A percentile compares a stretch with the other conserved stretches of the same genome.
phyloP scores from a whole-genome alignment of 148 eudicot genomes.

The Euryodendron excelsum region DNA sequence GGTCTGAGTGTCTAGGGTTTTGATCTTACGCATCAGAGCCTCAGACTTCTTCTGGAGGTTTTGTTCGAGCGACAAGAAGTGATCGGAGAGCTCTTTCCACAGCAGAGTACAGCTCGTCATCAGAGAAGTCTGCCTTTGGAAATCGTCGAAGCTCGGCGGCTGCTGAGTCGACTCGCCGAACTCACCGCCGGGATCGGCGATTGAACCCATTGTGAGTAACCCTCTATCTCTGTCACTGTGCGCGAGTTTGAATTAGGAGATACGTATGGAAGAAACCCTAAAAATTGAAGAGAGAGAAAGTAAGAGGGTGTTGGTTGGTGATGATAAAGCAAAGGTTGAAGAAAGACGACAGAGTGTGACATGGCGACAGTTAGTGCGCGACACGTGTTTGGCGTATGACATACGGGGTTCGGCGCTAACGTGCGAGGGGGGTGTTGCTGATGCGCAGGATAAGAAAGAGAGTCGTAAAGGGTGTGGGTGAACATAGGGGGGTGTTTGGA shows the following conservation, averaged over 20 bases:
- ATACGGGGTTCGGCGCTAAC: neutral
- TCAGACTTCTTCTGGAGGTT: slow-evolving; percentile 58
- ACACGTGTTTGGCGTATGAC: too few species aligned
- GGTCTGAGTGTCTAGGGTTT: slow-evolving; percentile 58
- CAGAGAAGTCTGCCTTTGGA: slow-evolving; percentile 80
- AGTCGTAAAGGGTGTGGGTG: too few species aligned
- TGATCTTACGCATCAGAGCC: slow-evolving; percentile 56
- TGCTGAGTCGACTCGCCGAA: slow-evolving; percentile 36
- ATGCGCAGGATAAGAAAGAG: neutral
- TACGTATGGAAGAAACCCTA: slow-evolving; percentile 31
- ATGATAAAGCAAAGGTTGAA: slow-evolving; percentile 17
- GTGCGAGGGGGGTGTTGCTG: neutral
- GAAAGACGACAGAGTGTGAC: slow-evolving; percentile 2
- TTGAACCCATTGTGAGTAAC: slow-evolving; percentile 51
- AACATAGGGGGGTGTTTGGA: neutral
- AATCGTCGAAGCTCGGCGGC: slow-evolving; percentile 71
- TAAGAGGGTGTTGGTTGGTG: slow-evolving; percentile 13
- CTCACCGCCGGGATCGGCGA: slow-evolving; percentile 63
- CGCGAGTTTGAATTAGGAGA: neutral
- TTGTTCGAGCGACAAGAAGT: slow-evolving; percentile 72
- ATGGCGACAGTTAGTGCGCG: too few species aligned
- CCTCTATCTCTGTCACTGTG: slow-evolving; percentile 1
- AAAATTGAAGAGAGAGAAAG: neutral
- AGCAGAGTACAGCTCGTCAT: slow-evolving; percentile 96
- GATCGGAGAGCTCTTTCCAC: slow-evolving; percentile 97